phyloP scores from a whole-genome alignment of 176 grass and related monocot species.

The Pontederia crassipes region DNA sequence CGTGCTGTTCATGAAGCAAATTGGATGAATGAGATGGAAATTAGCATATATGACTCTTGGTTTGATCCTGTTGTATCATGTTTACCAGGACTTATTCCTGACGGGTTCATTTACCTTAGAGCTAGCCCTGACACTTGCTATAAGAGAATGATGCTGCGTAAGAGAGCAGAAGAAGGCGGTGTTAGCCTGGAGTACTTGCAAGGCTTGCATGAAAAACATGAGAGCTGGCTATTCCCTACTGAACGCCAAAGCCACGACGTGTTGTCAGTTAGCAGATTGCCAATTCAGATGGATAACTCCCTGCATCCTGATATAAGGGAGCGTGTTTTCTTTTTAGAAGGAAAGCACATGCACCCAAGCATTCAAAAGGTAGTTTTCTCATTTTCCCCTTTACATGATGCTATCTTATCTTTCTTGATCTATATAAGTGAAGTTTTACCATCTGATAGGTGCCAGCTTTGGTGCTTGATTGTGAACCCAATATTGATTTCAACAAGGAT shows the following conservation, averaged over 20 bases:
- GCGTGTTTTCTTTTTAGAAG: slow-evolving; percentile 77
- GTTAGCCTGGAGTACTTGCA: slow-evolving; percentile 75
- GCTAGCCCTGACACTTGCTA: slow-evolving; percentile 87
- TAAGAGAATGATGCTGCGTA: slow-evolving; percentile 81
- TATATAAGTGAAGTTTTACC: slow-evolving; percentile 11
- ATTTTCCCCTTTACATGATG: background rate
- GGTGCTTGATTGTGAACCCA: slow-evolving; percentile 86
- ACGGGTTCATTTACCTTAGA: slow-evolving; percentile 94
- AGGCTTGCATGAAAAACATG: slow-evolving; percentile 95
- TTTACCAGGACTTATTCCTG: slow-evolving; percentile 82
- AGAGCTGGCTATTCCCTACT: slow-evolving; percentile 78
- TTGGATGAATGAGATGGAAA: slow-evolving; percentile 99
- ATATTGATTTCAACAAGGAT: slow-evolving; percentile 93
- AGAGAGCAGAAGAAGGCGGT: slow-evolving; percentile 78
- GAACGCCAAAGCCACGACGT: slow-evolving; percentile 41
- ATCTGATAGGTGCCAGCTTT: slow-evolving; percentile 74
- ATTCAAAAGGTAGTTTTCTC: slow-evolving; percentile 67
- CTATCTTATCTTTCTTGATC: background rate
- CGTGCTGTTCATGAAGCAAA: slow-evolving; percentile 95
- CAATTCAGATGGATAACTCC: slow-evolving; percentile 36
- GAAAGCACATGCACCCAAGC: slow-evolving; percentile 81
- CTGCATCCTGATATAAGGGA: slow-evolving; percentile 74
- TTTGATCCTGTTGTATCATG: slow-evolving; percentile 92
- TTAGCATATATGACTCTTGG: slow-evolving; percentile 97
- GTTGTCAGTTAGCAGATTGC: slow-evolving; percentile 65